Conservation (phyloP, 768 basidiomycete genomes). For the Chalciporus piperatus region DNA sequence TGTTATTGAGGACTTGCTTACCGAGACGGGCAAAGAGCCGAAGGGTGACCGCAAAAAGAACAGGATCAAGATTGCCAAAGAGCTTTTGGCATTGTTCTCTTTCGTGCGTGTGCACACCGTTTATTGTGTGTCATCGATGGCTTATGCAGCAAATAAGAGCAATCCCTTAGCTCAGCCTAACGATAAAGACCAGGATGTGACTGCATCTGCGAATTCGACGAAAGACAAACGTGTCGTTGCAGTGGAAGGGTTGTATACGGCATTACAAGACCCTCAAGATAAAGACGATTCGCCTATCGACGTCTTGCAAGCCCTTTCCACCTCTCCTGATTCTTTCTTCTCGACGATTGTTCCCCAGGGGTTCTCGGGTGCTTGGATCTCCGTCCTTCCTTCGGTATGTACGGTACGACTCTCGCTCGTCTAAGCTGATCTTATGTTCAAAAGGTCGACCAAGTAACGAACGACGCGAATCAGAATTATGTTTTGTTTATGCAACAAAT, state of each 20-base stretch:
- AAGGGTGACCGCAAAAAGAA: conserved; percentile 30
- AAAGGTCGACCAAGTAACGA: conserved; percentile 13
- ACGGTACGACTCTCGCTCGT: neutral
- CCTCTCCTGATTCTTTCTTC: conserved; percentile 43
- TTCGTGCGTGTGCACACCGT: conserved; percentile 36
- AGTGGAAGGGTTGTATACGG: conserved; percentile 53
- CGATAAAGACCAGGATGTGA: conserved; percentile 41
- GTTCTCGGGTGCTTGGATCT: conserved; percentile 46
- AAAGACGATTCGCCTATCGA: conserved; percentile 53
- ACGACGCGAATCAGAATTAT: conserved; percentile 39
- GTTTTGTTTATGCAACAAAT: conserved; percentile 59
- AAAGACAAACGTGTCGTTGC: conserved; percentile 55
- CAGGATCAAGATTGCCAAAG: conserved; percentile 43
- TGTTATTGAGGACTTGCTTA: conserved; percentile 37
- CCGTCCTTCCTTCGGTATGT: conserved; percentile 35
- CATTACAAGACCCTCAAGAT: conserved; percentile 22
- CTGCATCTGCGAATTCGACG: conserved; percentile 64
- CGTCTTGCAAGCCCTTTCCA: conserved; percentile 71
- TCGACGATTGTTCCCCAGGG: conserved; percentile 26
- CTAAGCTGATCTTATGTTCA: conserved; percentile 3
- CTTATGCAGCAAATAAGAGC: conserved; percentile 12
- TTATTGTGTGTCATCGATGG: neutral
- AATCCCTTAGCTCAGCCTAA: conserved; percentile 23
- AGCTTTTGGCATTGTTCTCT: conserved; percentile 54
- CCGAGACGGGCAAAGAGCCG: conserved; percentile 23